Evolutionary conservation across 139 green algal species (phyloP).

Genomic region (Chlorella sorokiniana): DNA sequence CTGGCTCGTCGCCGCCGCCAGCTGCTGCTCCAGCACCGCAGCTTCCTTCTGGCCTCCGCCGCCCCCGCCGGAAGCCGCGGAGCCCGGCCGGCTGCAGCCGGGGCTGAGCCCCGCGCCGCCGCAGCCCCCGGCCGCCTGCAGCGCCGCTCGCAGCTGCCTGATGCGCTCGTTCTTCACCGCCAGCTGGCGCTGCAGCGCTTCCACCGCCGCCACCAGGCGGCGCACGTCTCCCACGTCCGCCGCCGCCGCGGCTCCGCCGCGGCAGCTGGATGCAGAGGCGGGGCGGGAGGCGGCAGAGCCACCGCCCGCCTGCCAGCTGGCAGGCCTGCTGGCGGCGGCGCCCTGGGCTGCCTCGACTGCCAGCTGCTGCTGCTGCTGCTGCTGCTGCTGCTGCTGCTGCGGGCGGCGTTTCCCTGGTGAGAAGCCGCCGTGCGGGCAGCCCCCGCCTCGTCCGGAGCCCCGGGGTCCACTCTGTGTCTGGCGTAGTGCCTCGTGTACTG

Average conservation of each 20-base stretch:
- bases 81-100: background rate
- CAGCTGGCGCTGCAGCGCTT: slow-evolving; percentile 28
- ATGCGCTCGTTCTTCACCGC: slow-evolving; percentile 31
- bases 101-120: slow-evolving; percentile 5
- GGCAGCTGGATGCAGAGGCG: background rate
- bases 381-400: slow-evolving; percentile 2
- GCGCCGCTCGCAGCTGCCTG: slow-evolving; percentile 19
- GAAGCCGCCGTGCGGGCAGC: background rate
- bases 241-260: background rate
- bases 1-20: slow-evolving; percentile 12
- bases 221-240: slow-evolving; percentile 10
- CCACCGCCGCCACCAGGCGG: slow-evolving; percentile 14
- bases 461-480: background rate
- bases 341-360: no score
- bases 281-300: background rate
- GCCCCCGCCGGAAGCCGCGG: background rate
- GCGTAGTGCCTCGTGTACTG: background rate
- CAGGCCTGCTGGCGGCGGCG: background rate
- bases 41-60: background rate
- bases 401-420: background rate
- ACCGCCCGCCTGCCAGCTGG: background rate
- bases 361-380: background rate
- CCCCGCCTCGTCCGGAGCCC: background rate
- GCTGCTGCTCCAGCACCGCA: slow-evolving; percentile 24
- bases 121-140: background rate